phyloP scores from a whole-genome alignment of 495 filamentous ascomycete genomes.

The Trichoderma virens region DNA sequence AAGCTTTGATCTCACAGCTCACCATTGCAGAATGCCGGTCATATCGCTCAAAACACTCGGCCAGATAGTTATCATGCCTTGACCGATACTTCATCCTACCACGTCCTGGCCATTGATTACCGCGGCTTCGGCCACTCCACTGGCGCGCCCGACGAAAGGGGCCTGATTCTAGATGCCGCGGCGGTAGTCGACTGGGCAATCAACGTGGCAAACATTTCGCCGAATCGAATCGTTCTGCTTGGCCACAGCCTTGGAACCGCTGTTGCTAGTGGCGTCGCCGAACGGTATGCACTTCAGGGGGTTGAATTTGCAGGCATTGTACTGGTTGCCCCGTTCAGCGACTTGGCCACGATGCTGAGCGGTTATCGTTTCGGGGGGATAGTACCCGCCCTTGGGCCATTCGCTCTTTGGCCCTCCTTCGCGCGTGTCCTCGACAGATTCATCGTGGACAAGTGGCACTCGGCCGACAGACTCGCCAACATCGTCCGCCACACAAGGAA shows the following conservation, averaged over 20 bases:
- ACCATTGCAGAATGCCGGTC: slow-evolving; percentile 47
- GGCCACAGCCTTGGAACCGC: slow-evolving; percentile 89
- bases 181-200: slow-evolving; percentile 65
- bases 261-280: slow-evolving; percentile 62
- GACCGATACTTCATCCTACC: slow-evolving; percentile 47
- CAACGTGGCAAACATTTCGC: slow-evolving; percentile 51
- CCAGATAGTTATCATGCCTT: slow-evolving; percentile 56
- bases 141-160: slow-evolving; percentile 71
- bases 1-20: slow-evolving; percentile 12
- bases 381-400: slow-evolving; percentile 70
- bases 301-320: slow-evolving; percentile 62
- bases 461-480: slow-evolving; percentile 34
- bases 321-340: slow-evolving; percentile 71
- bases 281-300: slow-evolving; percentile 47
- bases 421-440: slow-evolving; percentile 29
- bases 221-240: slow-evolving; percentile 68
- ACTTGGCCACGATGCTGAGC: slow-evolving; percentile 59
- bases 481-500: slow-evolving; percentile 39
- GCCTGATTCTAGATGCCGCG: slow-evolving; percentile 72
- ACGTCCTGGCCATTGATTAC: slow-evolving; percentile 72
- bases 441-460: slow-evolving; percentile 48
- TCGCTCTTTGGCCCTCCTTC: slow-evolving; percentile 41
- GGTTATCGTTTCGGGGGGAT: slow-evolving; percentile 59
- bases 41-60: slow-evolving; percentile 55
- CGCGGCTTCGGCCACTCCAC: slow-evolving; percentile 81